Evolutionary conservation across 371 early-diverging fungal species (phyloP), one percentile per base, ranked within the genome.

Genomic region (Mortierella sp.): DNA sequence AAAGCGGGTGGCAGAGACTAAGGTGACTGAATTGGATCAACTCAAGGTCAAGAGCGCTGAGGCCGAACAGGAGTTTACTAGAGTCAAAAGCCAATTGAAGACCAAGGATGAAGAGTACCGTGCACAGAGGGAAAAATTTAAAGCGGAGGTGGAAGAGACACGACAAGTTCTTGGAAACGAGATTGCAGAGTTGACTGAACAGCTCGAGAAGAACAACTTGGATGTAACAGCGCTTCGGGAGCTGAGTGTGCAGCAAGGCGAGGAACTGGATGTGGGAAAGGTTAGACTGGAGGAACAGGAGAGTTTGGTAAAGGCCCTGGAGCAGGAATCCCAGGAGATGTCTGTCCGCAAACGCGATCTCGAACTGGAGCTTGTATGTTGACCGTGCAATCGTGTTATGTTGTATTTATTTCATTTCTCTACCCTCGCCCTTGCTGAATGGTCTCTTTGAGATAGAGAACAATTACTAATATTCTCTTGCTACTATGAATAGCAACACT

Each of bases 91-190:
- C 10, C 87, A 88, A 3, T 92, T 80, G 84, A 88, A 50, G 79
- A 79, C 54, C 55, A 88, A 60, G 88, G 88, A 73, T 80, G 88
- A 77, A 60, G 88, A 79, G 44, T 75, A 76, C 14, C 34, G 80
- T 44, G 76, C 84, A 68, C 50, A 90, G 42, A 73, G 74, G 47
- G 31, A 85, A 19, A 89, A 89, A 63, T 76, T 83, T 34, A 89
- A 86, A 70, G 68, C 77, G 2, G 90, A 91, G 6, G 73, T 89
- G 14, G 90, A 92, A 42, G 93, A 92, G 21, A 91, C 91, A 57
- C 47, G 70, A 24, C 70, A 75, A 74, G 58, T 70, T 26, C 71
- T 63, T 13, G 80, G n/a, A 44, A 74, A 48, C 60, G 82, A 76
- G 85, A 72, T 82, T 42, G 42, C 83, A 38, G 68, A 42, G n/a